Percentiles rank a stretch among this genome's conserved stretches.
These are phyloP conservation scores for Russula abietina DNA, from an alignment of 768 basidiomycete genomes.

Conservation along the genomic window DNA sequence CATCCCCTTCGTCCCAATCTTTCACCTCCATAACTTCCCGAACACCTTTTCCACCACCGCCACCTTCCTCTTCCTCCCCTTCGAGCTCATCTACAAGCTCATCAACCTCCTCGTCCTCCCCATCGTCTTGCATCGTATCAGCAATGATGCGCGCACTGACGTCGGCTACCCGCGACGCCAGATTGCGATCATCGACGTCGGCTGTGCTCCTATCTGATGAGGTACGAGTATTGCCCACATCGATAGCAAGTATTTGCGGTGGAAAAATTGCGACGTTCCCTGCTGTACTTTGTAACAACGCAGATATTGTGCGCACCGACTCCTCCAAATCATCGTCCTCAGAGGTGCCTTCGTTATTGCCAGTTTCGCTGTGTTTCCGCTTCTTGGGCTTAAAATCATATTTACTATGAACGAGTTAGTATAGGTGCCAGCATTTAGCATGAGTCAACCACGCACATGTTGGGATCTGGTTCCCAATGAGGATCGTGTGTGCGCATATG, in stretches of 20 bases:
- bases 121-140: slow-evolving; percentile 63
- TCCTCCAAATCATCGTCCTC: slow-evolving; percentile 63
- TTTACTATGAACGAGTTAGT: slow-evolving; percentile 42
- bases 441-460: slow-evolving; percentile 48
- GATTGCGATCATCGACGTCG: slow-evolving; percentile 14
- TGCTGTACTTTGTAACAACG: slow-evolving; percentile 50
- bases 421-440: not conserved
- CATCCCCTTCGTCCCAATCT: slow-evolving; percentile 46
- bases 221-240: slow-evolving; percentile 16
- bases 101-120: slow-evolving; percentile 37
- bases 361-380: slow-evolving; percentile 41
- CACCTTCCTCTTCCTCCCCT: slow-evolving; percentile 28
- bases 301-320: slow-evolving; percentile 69
- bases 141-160: slow-evolving; percentile 73
- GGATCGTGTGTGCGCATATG: slow-evolving; percentile 89
- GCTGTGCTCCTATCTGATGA: slow-evolving; percentile 10
- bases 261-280: slow-evolving; percentile 18
- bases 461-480: slow-evolving; percentile 77
- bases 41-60: not conserved
- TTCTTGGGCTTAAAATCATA: slow-evolving; percentile 74
- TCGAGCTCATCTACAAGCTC: slow-evolving; percentile 32
- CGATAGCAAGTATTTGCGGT: slow-evolving; percentile 5
- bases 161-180: slow-evolving; percentile 65
- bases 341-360: slow-evolving; percentile 30
- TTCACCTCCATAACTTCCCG: not conserved